phyloP scores from a whole-genome alignment of 1,284 basidiomycete genomes.

The Naganishia sp. region DNA sequence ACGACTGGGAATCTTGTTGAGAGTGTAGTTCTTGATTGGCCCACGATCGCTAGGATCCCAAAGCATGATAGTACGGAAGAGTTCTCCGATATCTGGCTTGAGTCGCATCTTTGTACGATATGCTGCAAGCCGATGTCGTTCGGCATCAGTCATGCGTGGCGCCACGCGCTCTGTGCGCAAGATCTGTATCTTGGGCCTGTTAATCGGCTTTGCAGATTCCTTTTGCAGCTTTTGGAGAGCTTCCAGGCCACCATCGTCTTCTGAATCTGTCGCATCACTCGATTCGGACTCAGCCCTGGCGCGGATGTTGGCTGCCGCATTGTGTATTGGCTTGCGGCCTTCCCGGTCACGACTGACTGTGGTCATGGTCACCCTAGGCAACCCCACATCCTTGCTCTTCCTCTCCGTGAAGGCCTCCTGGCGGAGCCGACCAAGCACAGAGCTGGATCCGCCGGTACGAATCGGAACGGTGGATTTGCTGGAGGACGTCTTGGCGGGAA shows the following conservation, averaged over 20 bases:
- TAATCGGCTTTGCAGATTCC: conserved; percentile 51
- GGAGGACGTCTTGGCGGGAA: conserved; percentile 3
- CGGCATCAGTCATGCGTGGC: conserved; percentile 47
- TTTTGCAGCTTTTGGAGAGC: conserved; percentile 67
- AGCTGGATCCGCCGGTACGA: conserved; percentile 14
- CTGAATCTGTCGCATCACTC: conserved; percentile 48
- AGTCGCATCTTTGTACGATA: conserved; percentile 69
- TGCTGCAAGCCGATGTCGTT: conserved; percentile 63
- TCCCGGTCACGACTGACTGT: not conserved
- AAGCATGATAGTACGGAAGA: conserved; percentile 78
- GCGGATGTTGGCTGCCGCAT: conserved; percentile 21
- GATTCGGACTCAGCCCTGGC: conserved; percentile 29
- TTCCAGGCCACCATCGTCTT: conserved; percentile 60
- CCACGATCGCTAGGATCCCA: conserved; percentile 70
- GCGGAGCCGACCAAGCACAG: conserved; percentile 43
- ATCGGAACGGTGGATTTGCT: conserved; percentile 27
- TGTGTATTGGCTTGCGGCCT: conserved; percentile 21
- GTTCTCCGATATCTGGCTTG: conserved; percentile 75
- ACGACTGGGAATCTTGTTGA: conserved; percentile 61
- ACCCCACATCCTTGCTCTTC: conserved; percentile 19
- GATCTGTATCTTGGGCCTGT: conserved; percentile 63
- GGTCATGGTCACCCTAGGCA: conserved; percentile 10
- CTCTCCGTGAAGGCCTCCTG: conserved; percentile 39
- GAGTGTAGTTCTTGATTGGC: conserved; percentile 31
- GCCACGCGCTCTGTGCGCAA: conserved; percentile 66